Base-by-base conservation (phyloP, 2,329 filamentous ascomycete species). In the Sarocladium brachiariae region DNA sequence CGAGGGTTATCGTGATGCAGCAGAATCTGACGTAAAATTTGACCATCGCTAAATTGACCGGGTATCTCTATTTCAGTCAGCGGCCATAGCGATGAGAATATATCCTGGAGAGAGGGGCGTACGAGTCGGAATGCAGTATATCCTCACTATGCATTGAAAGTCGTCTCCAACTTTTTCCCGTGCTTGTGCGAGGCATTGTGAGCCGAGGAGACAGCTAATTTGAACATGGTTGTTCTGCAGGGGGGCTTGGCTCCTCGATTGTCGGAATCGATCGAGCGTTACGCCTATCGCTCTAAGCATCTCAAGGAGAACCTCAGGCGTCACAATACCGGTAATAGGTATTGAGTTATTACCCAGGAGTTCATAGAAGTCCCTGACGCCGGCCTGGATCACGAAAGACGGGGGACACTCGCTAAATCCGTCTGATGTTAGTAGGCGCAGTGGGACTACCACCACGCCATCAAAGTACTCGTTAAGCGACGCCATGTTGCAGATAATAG, bases 91-190 rank as follows among this genome's bases (percentile, higher is more conserved):
- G 27, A 30, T 30, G 13, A 30, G 27, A 30, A 30, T 30, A 30
- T 7, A 30, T 30, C 13, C 27, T 30, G 7, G 27, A 30, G 35
- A n/a, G 35, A 38, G 14, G 35, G 14, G 14, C 35, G 14, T n/a
- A 38, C 35, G 7, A 38, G 35, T 38, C 14, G 35, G 35, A 38
- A 38, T 38, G 35, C 35, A 38, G 35, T 38, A 38, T 38, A 38
- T 38, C 19, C 35, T 38, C 35, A 38, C 35, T 16, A 38, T n/a
- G 35, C 35, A 38, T 38, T 38, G 6, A 21, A 38, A 38, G 35
- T 6, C 19, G 35, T 38, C 35, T 7, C 35, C 35, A n/a, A 38
- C 14, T 16, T 8, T 38, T 38, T 38, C 14, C 35, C 35, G 35
- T 38, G 35, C 35, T 21, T n/a, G 14, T 16, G 35, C 35, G 19